Conservation (phyloP, 2,329 filamentous ascomycete genomes). For the Thielaviopsis musarum region DNA sequence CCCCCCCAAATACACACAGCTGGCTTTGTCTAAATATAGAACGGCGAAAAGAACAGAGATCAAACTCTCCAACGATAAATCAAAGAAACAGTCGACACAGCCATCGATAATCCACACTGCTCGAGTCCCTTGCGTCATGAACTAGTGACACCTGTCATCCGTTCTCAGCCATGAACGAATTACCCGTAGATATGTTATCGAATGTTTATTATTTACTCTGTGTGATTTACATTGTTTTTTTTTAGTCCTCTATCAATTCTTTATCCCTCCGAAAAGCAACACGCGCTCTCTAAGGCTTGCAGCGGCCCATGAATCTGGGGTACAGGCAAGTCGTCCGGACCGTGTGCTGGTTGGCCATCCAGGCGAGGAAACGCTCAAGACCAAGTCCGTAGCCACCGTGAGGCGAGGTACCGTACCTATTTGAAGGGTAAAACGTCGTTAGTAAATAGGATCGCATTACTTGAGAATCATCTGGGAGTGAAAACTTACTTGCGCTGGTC, state of each 20-base stretch:
- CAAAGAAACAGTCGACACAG: neutral
- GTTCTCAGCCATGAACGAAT: neutral
- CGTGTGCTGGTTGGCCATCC: constrained; percentile 47
- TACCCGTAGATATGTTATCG: neutral
- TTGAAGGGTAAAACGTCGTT: constrained; percentile 8
- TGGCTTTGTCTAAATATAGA: too few relatives aligned
- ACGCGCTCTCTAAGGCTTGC: constrained; percentile 45
- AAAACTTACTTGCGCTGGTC: constrained; percentile 76
- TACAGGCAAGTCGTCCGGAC: constrained; percentile 56
- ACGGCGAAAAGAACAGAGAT: too few relatives aligned
- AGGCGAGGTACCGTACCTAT: constrained; percentile 72
- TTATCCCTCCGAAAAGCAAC: neutral
- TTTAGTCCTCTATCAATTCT: neutral
- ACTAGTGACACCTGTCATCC: neutral
- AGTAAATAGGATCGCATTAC: constrained; percentile 7
- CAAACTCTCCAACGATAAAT: too few relatives aligned
- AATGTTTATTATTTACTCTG: neutral
- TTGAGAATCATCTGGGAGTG: too few relatives aligned
- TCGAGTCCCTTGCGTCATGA: neutral
- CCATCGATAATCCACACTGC: neutral
- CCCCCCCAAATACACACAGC: too few relatives aligned
- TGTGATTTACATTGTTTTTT: neutral
- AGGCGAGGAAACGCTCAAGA: constrained; percentile 58
- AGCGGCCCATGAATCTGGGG: constrained; percentile 64
- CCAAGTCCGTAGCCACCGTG: constrained; percentile 91